Evolutionary conservation across 305 asterid genomes (phyloP), one percentile per base, ranked within the genome.

Genomic region (Monarda citriodora): DNA sequence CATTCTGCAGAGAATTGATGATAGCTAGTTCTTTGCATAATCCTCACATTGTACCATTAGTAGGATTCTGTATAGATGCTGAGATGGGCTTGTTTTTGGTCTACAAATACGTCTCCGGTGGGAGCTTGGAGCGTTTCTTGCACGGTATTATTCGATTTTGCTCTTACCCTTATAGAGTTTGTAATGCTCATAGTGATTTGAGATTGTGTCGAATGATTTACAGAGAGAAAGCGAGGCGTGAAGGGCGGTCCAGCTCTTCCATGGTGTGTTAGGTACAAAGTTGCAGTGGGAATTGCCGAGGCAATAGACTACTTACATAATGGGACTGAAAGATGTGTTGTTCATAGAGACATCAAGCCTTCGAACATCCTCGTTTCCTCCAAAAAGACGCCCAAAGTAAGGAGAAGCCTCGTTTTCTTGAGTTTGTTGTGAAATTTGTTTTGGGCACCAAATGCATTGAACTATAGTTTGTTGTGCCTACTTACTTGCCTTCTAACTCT

Each of bases 321-420:
- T 70, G 96, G 98, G 46, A 79, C 86, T 3, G 75, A 78, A 38
- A 84, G 88, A 74, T 84, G 92, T 69, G 78, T 86, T 68, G 95
- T 91, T 77, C 98, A 91, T 47, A 79, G 98, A 68, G 98, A 91
- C 65, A 91, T 91, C 69, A 88, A 91, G 74, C 98, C 98, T 49
- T 91, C 98, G 29, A 91, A 91, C 79, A 85, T 91, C 76, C 96
- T 91, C 60, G 79, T 91, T 46, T 78, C 98, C 63, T 91, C 98
- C 68, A 85, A 58, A 72, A 82, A 79, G 73, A 75, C 65, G 48
- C 86, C 98, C 12, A 91, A 82, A 88, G 98, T 85, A 53, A 59
- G 68, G 53, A 36, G 25, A 46, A 23, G 42, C 20, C 50, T 63
- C 36, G 26, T 60, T 32, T 54, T 66, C 67, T 32, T 50, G 61